Base-by-base conservation (phyloP, 1,284 basidiomycete species). In the Melanopsichium pennsylvanicum region DNA sequence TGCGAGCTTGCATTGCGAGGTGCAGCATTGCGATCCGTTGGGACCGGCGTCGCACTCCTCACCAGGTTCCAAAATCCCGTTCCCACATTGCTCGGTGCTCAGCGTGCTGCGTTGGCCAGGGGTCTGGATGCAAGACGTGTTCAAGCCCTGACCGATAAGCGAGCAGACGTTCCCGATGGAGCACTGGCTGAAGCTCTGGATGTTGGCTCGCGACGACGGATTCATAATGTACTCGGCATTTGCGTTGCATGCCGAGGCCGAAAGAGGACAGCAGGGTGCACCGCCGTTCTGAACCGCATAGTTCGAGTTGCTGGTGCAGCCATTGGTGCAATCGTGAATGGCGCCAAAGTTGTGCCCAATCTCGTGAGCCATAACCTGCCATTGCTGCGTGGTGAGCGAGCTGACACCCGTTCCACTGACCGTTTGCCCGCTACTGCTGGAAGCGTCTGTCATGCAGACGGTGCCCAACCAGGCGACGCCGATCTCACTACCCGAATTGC, bases 1-100 rank as follows among this genome's bases (percentile, higher is more conserved):
- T 32, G 79, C 85, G 83, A 94, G 90, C 82, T 88, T 89, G 84
- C 93, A 96, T 4, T 90, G 92, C 22, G 82, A 63, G 1, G 87
- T 77, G 81, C 93, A 96, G 83, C 92, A 94, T 18, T 51, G 48
- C 4, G 86, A 81, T 12, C 88, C 89, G 40, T 85, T 86, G 15
- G 82, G 79, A 31, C 92, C 92, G 0, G 92, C 92, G 81, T 95
- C 92, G 81, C 93, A 95, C 52, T 94, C 90, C 83, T 94, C 92
- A 37, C 90, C 86, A 11, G 80, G 81, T 51, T 85, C 84, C 9
- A 84, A 72, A 48, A 84, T 84, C 86, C 74, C 78, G 47, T 79
- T 79, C 21, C 78, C 78, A 48, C 78, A 79, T 57, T 78, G 75
- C 41, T 76, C 52, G 7, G 64, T 61, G 33, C 67, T 70, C 37